A percentile compares a stretch with the other conserved stretches of the same genome.
Evolutionary conservation across 768 basidiomycete species (phyloP).

Genomic region (Phylloporus sp.): DNA sequence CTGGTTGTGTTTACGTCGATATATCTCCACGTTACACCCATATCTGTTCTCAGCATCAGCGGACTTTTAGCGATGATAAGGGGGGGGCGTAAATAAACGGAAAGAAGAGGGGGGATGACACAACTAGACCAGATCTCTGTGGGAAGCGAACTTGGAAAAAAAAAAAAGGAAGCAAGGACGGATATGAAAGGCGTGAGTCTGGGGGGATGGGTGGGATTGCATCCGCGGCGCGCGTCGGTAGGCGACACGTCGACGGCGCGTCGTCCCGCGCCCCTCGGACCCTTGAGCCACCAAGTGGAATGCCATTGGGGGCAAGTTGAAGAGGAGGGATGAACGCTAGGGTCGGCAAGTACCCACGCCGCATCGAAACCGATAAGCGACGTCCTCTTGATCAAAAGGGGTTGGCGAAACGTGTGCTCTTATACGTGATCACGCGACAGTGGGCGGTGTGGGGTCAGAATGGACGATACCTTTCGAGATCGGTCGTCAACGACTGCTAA

Average conservation of each 20-base stretch:
- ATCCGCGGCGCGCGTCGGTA: not conserved
- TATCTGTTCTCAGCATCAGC: conserved; percentile 4
- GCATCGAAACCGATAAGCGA: not conserved
- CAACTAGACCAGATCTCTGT: not conserved
- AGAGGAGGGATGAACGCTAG: not conserved
- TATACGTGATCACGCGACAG: not conserved
- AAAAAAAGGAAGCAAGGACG: not conserved
- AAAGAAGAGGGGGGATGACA: not conserved
- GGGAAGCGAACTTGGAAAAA: not conserved
- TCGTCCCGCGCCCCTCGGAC: not conserved
- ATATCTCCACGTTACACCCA: not conserved
- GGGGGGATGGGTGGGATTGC: not conserved
- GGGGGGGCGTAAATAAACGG: not conserved
- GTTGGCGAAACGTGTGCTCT: not conserved
- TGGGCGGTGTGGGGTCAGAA: not conserved
- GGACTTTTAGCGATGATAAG: conserved; percentile 17
- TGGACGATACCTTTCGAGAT: not conserved
- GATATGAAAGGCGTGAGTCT: not conserved
- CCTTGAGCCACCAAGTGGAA: too few relatives aligned
- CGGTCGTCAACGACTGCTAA: not conserved
- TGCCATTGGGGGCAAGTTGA: too few relatives aligned
- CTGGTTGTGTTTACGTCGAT: conserved; percentile 48
- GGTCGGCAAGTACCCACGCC: not conserved
- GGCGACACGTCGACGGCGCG: not conserved
- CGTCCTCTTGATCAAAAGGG: not conserved